Percentiles rank a stretch among this genome's conserved stretches.
phyloP scores from a whole-genome alignment of 805 yeast species.

The Metschnikowia corniflorae region DNA sequence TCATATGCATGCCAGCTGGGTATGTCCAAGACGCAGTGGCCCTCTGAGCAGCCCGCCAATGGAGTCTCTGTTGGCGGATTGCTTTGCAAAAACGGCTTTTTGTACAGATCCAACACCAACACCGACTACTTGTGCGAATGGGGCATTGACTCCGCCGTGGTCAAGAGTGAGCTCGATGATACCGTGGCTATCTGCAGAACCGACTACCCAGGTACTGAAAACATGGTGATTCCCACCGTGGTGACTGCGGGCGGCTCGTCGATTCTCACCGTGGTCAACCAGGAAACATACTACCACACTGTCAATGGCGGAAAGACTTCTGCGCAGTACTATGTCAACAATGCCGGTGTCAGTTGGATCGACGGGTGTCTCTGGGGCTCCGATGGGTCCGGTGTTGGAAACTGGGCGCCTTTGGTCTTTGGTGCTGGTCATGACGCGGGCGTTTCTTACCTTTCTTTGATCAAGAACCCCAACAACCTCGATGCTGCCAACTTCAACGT shows the following conservation, averaged over 20 bases:
- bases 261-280: constrained; percentile 77
- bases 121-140: constrained; percentile 76
- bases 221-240: constrained; percentile 93
- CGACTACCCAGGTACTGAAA: constrained; percentile 98
- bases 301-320: constrained; percentile 85
- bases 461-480: constrained; percentile 91
- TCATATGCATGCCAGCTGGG: constrained; percentile 98
- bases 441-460: constrained; percentile 78
- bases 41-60: constrained; percentile 74
- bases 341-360: constrained; percentile 86
- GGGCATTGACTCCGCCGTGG: constrained; percentile 72
- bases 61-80: constrained; percentile 96
- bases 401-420: constrained; percentile 96
- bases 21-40: constrained; percentile 99
- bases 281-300: constrained; percentile 68
- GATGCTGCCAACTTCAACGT: constrained; percentile 56
- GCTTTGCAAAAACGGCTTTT: constrained; percentile 75
- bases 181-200: constrained; percentile 93
- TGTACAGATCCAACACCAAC: constrained; percentile 74
- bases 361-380: constrained; percentile 96
- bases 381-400: constrained; percentile 76
- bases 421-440: constrained; percentile 82
- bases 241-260: constrained; percentile 62
- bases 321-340: constrained; percentile 94
- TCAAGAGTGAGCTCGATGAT: constrained; percentile 58